Conservation (phyloP, 345 rosid species). For the Camelina neglecta region DNA sequence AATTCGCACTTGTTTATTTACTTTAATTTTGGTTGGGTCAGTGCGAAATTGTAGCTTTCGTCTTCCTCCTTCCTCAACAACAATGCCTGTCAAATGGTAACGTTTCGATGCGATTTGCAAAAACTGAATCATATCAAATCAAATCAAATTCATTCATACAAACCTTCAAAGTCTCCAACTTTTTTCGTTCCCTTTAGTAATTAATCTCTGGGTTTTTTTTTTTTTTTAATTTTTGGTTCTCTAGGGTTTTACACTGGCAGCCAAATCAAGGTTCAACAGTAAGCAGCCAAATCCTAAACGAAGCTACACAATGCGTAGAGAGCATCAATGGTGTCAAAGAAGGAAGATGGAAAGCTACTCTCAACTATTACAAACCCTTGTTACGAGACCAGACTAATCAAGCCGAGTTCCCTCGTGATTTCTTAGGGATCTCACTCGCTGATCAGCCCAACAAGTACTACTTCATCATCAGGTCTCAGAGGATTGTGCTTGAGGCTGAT, state of each 20-base stretch:
- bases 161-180: not conserved
- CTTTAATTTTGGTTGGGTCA: not conserved
- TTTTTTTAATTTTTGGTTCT: no score
- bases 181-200: not conserved
- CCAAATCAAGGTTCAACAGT: constrained; percentile 83
- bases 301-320: constrained; percentile 82
- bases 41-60: not conserved
- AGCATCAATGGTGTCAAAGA: constrained; percentile 86
- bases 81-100: constrained; percentile 12
- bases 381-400: constrained; percentile 54
- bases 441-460: constrained; percentile 86
- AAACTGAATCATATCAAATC: not conserved
- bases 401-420: constrained; percentile 80
- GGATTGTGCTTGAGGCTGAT: constrained; percentile 80
- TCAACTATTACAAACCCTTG: constrained; percentile 66
- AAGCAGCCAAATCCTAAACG: constrained; percentile 83
- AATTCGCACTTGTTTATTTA: no score
- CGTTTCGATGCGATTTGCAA: not conserved
- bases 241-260: constrained; percentile 95
- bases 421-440: constrained; percentile 71
- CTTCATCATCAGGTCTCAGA: constrained; percentile 69
- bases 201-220: not conserved
- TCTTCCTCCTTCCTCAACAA: not conserved
- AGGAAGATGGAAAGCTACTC: constrained; percentile 90
- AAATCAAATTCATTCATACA: not conserved